phyloP scores from a whole-genome alignment of 768 basidiomycete species.

The Boletus speciosus region DNA sequence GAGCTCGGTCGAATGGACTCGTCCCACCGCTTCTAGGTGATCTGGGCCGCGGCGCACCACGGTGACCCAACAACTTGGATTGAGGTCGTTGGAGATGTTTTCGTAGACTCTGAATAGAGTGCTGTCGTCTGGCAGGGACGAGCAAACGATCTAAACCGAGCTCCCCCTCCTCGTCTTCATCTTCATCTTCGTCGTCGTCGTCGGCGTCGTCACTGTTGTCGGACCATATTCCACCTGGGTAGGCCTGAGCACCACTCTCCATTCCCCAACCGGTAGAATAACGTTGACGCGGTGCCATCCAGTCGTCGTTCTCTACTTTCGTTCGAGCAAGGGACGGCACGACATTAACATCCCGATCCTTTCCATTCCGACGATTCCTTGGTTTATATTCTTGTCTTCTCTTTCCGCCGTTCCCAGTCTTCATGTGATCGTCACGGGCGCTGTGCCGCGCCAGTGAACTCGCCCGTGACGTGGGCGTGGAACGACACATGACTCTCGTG shows the following conservation, averaged over 20 bases:
- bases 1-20: slow-evolving; percentile 15
- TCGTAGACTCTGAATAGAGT: slow-evolving; percentile 69
- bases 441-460: slow-evolving; percentile 40
- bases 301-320: slow-evolving; percentile 54
- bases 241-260: slow-evolving; percentile 15
- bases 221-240: slow-evolving; percentile 13
- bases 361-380: slow-evolving; percentile 23
- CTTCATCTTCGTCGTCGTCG: slow-evolving; percentile 32
- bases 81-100: slow-evolving; percentile 47
- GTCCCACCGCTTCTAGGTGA: slow-evolving; percentile 17
- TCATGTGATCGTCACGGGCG: slow-evolving; percentile 18
- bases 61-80: slow-evolving; percentile 9
- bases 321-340: slow-evolving; percentile 64
- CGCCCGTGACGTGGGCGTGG: slow-evolving; percentile 64
- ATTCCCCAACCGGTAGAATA: slow-evolving; percentile 34
- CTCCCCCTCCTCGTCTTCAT: slow-evolving; percentile 53
- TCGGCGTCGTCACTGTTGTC: slow-evolving; percentile 33
- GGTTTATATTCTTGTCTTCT: slow-evolving; percentile 19
- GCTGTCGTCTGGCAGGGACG: slow-evolving; percentile 67
- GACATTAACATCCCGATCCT: slow-evolving; percentile 34
- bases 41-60: slow-evolving; percentile 10
- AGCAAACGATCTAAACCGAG: slow-evolving; percentile 64
- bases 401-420: slow-evolving; percentile 20
- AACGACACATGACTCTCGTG: slow-evolving; percentile 62
- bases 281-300: slow-evolving; percentile 37